Evolutionary conservation across 2,329 filamentous ascomycete species (phyloP).

Genomic region (Capronia coronata): DNA sequence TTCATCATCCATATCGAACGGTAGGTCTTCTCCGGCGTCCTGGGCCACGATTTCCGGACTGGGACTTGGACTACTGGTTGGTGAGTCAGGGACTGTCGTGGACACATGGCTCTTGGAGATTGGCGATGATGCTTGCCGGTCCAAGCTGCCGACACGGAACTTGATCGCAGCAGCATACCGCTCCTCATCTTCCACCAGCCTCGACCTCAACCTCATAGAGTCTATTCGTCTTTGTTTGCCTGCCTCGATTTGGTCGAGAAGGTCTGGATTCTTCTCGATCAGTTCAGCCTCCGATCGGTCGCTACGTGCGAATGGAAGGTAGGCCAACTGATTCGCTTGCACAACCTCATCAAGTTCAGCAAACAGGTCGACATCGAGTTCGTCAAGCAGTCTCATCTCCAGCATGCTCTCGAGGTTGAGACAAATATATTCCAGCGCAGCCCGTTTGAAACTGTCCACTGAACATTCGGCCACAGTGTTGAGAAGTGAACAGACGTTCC

Average conservation of each 20-base stretch:
- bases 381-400: slow-evolving; percentile 68
- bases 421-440: slow-evolving; percentile 83
- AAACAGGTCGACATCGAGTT: slow-evolving; percentile 77
- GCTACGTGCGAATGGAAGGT: slow-evolving; percentile 69
- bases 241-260: slow-evolving; percentile 36
- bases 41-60: slow-evolving; percentile 56
- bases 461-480: slow-evolving; percentile 81
- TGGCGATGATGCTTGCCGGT: slow-evolving; percentile 44
- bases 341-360: slow-evolving; percentile 73
- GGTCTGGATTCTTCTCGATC: slow-evolving; percentile 41
- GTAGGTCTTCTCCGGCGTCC: slow-evolving; percentile 66
- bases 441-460: slow-evolving; percentile 78
- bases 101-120: slow-evolving; percentile 5
- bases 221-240: slow-evolving; percentile 60
- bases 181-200: slow-evolving; percentile 59
- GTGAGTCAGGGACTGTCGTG: slow-evolving; percentile 8
- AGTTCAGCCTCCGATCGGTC: slow-evolving; percentile 58
- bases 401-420: slow-evolving; percentile 86
- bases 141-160: slow-evolving; percentile 56
- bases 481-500: slow-evolving; percentile 78
- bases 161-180: slow-evolving; percentile 56
- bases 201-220: slow-evolving; percentile 64
- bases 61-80: slow-evolving; percentile 17
- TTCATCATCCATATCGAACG: slow-evolving; percentile 92
- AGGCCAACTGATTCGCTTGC: slow-evolving; percentile 71